Evolutionary conservation across 495 filamentous ascomycete genomes (phyloP).

Genomic region (Penicillium flavigenum): DNA sequence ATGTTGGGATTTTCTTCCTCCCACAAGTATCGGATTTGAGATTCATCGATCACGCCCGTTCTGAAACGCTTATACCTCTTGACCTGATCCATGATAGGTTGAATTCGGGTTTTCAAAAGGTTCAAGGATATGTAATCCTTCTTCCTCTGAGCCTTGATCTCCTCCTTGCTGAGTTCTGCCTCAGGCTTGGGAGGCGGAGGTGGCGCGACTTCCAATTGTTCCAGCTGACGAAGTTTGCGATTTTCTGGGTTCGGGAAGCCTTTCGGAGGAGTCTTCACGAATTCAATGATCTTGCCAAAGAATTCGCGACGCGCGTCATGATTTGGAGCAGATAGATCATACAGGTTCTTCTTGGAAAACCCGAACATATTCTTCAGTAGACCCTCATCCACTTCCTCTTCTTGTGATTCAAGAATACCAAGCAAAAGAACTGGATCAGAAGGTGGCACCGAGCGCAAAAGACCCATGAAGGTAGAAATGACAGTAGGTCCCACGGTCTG

Average conservation of each 20-base stretch:
- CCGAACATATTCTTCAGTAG: constrained; percentile 80
- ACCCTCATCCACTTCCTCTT: constrained; percentile 53
- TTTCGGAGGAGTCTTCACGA: constrained; percentile 70
- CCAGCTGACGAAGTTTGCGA: constrained; percentile 80
- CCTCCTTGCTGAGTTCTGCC: constrained; percentile 61
- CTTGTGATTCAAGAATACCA: constrained; percentile 68
- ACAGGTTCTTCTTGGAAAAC: constrained; percentile 75
- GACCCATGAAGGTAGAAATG: constrained; percentile 73
- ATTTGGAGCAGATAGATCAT: constrained; percentile 62
- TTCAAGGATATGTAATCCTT: constrained; percentile 79
- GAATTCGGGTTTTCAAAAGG: constrained; percentile 78
- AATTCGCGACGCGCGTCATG: constrained; percentile 68
- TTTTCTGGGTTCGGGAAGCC: constrained; percentile 85
- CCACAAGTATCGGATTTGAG: constrained; percentile 71
- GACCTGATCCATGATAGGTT: constrained; percentile 94
- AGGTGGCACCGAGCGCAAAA: constrained; percentile 74
- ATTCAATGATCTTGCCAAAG: constrained; percentile 68
- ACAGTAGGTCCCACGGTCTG: constrained; percentile 62
- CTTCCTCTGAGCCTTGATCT: constrained; percentile 76
- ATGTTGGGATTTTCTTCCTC: constrained; percentile 80
- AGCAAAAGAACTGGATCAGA: constrained; percentile 87
- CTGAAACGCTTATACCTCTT: constrained; percentile 84
- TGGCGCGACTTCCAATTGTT: constrained; percentile 70
- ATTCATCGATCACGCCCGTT: constrained; percentile 70
- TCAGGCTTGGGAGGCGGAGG: constrained; percentile 63